Evolutionary conservation across 495 filamentous ascomycete genomes (phyloP).

Genomic region (Durotheca rogersii): DNA sequence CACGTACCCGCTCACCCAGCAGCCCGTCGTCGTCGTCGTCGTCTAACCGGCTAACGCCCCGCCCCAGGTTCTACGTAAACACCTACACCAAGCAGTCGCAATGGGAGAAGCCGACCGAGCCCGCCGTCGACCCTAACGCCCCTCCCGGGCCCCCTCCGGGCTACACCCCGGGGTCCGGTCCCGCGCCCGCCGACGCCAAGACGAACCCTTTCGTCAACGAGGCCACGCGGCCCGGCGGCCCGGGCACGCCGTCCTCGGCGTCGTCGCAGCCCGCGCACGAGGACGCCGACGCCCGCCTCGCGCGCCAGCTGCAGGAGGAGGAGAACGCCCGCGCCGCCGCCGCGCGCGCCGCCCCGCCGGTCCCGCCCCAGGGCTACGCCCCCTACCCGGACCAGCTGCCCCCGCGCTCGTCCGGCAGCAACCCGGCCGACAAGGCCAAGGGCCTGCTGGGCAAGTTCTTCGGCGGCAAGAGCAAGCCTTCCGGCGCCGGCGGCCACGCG

Average conservation of each 20-base stretch:
- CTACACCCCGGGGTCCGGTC: conserved; percentile 53
- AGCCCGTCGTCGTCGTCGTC: neutral
- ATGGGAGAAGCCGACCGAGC: conserved; percentile 76
- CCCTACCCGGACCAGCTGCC: conserved; percentile 42
- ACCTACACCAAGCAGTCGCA: conserved; percentile 80
- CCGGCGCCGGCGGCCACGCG: conserved; percentile 17
- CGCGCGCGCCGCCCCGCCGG: conserved; percentile 44
- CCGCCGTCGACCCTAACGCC: conserved; percentile 50
- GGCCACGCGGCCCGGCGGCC: conserved; percentile 48
- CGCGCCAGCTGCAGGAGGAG: conserved; percentile 77
- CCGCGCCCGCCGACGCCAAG: conserved; percentile 57
- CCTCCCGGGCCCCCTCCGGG: conserved; percentile 61
- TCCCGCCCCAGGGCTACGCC: conserved; percentile 19
- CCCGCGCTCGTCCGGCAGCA: conserved; percentile 35
- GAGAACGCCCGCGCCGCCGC: conserved; percentile 66
- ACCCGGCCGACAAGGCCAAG: conserved; percentile 41
- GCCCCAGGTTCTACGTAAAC: conserved; percentile 80
- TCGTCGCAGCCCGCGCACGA: conserved; percentile 45
- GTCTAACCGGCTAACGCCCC: neutral
- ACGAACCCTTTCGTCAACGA: conserved; percentile 59
- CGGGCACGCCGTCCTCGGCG: conserved; percentile 12
- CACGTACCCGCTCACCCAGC: neutral
- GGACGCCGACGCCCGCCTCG: conserved; percentile 71
- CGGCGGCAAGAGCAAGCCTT: conserved; percentile 42
- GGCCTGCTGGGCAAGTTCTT: conserved; percentile 59